Evolutionary conservation across 805 yeast species (phyloP).

Genomic region (Pichia kluyveri): DNA sequence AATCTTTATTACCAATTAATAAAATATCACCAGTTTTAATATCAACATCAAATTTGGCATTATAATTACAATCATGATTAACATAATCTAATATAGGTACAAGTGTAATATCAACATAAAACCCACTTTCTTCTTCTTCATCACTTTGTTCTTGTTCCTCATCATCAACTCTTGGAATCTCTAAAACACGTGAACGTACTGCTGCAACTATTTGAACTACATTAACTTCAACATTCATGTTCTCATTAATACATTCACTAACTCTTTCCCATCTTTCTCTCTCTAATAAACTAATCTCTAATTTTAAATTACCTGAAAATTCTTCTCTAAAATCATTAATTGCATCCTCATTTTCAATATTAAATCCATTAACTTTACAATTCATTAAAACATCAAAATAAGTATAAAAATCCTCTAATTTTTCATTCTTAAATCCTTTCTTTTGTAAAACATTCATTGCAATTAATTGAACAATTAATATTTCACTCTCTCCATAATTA

Average conservation of each 20-base stretch:
- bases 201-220: conserved; percentile 27
- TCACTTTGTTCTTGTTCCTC: conserved; percentile 5
- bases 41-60: conserved; percentile 58
- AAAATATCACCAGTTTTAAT: conserved; percentile 34
- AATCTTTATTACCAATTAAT: background rate
- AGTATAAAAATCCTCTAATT: conserved; percentile 11
- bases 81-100: conserved; percentile 65
- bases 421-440: background rate
- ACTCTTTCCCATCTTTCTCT: conserved; percentile 13
- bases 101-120: conserved; percentile 40
- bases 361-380: conserved; percentile 25
- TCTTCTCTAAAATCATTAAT: conserved; percentile 14
- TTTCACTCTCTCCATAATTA: conserved; percentile 18
- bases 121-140: conserved; percentile 30
- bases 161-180: conserved; percentile 41
- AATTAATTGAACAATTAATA: conserved; percentile 19
- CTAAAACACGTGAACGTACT: conserved; percentile 51
- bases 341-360: conserved; percentile 20
- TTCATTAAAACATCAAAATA: conserved; percentile 28
- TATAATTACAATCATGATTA: conserved; percentile 42
- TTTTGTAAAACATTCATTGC: conserved; percentile 10
- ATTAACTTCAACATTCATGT: conserved; percentile 5
- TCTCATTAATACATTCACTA: conserved; percentile 12
- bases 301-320: conserved; percentile 14
- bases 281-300: conserved; percentile 2